These are phyloP conservation scores for Geosmithia flava DNA, from an alignment of 2,329 filamentous ascomycete species.

Conservation along the genomic window DNA sequence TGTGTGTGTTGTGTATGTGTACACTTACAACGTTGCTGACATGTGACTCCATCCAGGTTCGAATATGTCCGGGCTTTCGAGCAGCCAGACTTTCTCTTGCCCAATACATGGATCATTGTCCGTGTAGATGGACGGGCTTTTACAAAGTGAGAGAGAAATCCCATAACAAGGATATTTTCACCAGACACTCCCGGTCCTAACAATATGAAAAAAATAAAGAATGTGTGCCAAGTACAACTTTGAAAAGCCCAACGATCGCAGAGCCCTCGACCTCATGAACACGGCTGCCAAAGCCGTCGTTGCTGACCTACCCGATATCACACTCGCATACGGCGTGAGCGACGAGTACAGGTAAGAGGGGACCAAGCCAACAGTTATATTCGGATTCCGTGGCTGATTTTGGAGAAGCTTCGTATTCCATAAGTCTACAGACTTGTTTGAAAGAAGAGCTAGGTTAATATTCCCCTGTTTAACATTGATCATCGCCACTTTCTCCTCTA, in stretches of 20 bases:
- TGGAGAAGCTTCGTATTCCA: slow-evolving; percentile 69
- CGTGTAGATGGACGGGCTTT: slow-evolving; percentile 91
- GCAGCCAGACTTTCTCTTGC: slow-evolving; percentile 65
- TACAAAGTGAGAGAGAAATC: slow-evolving; percentile 55
- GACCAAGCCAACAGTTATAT: not conserved
- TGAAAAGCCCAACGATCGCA: slow-evolving; percentile 81
- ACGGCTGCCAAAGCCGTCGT: slow-evolving; percentile 76
- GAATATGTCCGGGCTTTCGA: slow-evolving; percentile 92
- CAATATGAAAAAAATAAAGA: slow-evolving; percentile 29
- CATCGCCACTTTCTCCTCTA: not conserved
- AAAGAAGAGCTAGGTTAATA: slow-evolving; percentile 63
- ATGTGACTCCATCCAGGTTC: slow-evolving; percentile 30
- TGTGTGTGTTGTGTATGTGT: not conserved
- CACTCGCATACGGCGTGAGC: slow-evolving; percentile 83
- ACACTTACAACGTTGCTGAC: slow-evolving; percentile 1
- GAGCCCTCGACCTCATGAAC: slow-evolving; percentile 90
- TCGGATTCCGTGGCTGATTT: not conserved
- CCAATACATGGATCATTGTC: slow-evolving; percentile 92
- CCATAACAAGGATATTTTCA: not conserved
- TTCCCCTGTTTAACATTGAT: not conserved
- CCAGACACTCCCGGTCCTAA: not conserved
- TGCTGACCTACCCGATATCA: slow-evolving; percentile 71
- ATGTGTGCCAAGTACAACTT: slow-evolving; percentile 77
- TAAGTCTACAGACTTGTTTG: slow-evolving; percentile 70
- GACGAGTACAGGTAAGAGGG: slow-evolving; percentile 71